These are phyloP conservation scores for Talaromyces stipitatus DNA, from an alignment of 495 filamentous ascomycete species.

Conservation along the genomic window DNA sequence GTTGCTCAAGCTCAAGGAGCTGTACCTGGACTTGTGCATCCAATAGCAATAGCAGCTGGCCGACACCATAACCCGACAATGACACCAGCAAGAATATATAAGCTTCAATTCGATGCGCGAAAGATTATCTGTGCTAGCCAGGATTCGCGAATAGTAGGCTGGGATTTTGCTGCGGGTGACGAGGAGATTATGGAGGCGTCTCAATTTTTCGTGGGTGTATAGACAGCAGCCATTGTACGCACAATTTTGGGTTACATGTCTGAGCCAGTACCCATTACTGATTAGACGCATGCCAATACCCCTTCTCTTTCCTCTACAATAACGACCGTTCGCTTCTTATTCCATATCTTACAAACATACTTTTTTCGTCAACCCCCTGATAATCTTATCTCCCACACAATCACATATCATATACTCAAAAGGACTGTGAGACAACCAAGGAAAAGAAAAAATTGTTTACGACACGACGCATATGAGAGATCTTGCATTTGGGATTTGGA, in stretches of 20 bases:
- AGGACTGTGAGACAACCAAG: too few species aligned
- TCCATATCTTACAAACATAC: too few species aligned
- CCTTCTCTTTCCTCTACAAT: too few species aligned
- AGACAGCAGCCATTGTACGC: slow-evolving; percentile 1
- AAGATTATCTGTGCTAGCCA: slow-evolving; percentile 93
- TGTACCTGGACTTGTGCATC: neutral
- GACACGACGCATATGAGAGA: too few species aligned
- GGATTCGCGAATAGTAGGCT: slow-evolving; percentile 85
- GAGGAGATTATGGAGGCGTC: slow-evolving; percentile 71
- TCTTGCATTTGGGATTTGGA: too few species aligned
- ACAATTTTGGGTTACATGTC: neutral
- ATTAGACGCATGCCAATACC: too few species aligned
- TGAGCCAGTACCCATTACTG: too few species aligned
- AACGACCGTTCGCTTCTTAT: too few species aligned
- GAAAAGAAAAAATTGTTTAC: too few species aligned
- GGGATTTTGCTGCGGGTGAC: slow-evolving; percentile 96
- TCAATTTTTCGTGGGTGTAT: slow-evolving; percentile 58
- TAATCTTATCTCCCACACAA: too few species aligned
- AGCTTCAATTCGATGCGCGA: slow-evolving; percentile 90
- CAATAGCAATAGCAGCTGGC: neutral
- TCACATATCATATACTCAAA: too few species aligned
- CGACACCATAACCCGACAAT: neutral
- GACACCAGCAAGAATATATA: slow-evolving; percentile 68
- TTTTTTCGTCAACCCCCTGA: too few species aligned
- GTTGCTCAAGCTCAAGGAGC: neutral